Conservation (phyloP, 805 yeast species). For the Monosporozyma solicola region DNA sequence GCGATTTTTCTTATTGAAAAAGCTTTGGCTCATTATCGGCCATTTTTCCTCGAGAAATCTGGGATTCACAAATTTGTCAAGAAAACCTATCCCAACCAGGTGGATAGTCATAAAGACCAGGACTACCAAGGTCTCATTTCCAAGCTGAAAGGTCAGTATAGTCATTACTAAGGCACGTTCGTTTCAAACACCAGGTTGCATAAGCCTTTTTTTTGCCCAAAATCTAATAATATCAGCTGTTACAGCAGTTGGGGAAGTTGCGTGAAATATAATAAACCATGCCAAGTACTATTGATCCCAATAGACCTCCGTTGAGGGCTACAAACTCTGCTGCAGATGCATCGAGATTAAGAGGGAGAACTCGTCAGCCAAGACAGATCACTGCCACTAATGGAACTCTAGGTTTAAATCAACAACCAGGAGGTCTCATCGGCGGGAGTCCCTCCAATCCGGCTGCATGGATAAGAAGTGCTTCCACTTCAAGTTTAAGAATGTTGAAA, state of each 20-base stretch:
- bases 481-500: conserved; percentile 9
- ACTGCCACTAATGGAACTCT: background rate
- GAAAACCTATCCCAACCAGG: background rate
- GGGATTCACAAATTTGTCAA: background rate
- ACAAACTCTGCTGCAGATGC: background rate
- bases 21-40: background rate
- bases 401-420: background rate
- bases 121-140: background rate
- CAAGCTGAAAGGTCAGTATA: background rate
- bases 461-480: conserved; percentile 21
- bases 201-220: background rate
- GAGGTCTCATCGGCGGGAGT: background rate
- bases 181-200: background rate
- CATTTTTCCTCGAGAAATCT: background rate
- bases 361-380: background rate
- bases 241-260: background rate
- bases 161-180: background rate
- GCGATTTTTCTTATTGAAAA: background rate
- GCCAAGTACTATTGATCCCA: background rate
- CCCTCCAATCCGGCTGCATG: conserved; percentile 3
- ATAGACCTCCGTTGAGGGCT: background rate
- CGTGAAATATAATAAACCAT: background rate
- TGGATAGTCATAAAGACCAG: background rate
- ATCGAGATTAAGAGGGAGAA: conserved; percentile 1
- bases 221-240: background rate